Evolutionary conservation across 2,329 filamentous ascomycete species (phyloP).

Genomic region (Xylariaceae sp.): DNA sequence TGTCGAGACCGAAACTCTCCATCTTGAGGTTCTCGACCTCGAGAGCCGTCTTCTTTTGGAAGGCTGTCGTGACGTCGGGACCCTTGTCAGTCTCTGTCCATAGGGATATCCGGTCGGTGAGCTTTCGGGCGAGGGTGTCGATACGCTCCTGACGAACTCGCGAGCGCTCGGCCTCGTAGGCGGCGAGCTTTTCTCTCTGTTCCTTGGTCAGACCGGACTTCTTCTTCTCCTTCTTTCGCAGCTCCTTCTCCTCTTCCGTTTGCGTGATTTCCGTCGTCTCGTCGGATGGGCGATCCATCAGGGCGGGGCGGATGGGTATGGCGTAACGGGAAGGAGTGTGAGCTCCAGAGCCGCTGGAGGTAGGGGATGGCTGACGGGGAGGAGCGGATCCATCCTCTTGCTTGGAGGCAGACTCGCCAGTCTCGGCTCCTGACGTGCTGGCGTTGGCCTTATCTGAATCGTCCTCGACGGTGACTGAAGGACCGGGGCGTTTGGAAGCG

Average conservation of each 20-base stretch:
- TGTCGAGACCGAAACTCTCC: constrained; percentile 96
- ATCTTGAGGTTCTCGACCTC: constrained; percentile 99
- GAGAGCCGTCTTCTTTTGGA: constrained; percentile 88
- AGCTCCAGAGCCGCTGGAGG: constrained; percentile 36
- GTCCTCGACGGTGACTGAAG: constrained; percentile 28
- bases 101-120: constrained; percentile 82
- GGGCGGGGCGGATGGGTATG: constrained; percentile 74
- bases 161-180: constrained; percentile 80
- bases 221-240: constrained; percentile 75
- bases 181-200: constrained; percentile 84
- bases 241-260: constrained; percentile 67
- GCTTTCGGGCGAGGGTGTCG: constrained; percentile 73
- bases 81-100: constrained; percentile 98
- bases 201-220: constrained; percentile 83
- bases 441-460: constrained; percentile 28
- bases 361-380: constrained; percentile 37
- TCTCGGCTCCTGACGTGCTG: constrained; percentile 30
- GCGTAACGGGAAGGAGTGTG: constrained; percentile 39
- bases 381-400: constrained; percentile 29
- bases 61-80: constrained; percentile 75
- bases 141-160: constrained; percentile 85
- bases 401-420: constrained; percentile 22
- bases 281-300: constrained; percentile 78
- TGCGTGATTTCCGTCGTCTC: constrained; percentile 66
- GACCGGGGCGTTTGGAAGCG: constrained; percentile 5